These are phyloP conservation scores for Suillus discolor DNA, from an alignment of 768 basidiomycete species.

Conservation along the genomic window DNA sequence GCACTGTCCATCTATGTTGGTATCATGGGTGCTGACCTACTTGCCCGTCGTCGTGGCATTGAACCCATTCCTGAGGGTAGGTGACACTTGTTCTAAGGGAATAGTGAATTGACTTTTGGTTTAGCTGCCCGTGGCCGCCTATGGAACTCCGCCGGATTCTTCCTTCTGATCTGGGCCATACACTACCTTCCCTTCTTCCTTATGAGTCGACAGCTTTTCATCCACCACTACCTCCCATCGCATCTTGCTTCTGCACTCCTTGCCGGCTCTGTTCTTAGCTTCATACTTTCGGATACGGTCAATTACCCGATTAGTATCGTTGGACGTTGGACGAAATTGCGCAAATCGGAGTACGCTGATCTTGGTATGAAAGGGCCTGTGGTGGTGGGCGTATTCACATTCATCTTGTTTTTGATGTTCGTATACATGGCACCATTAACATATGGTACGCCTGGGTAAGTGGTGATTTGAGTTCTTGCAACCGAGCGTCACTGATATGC, in stretches of 20 bases:
- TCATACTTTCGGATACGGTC: conserved; percentile 85
- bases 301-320: conserved; percentile 86
- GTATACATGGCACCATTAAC: conserved; percentile 86
- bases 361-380: conserved; percentile 77
- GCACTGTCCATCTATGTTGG: conserved; percentile 88
- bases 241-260: conserved; percentile 92
- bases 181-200: conserved; percentile 98
- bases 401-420: conserved; percentile 66
- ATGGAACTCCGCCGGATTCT: conserved; percentile 96
- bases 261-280: conserved; percentile 90
- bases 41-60: conserved; percentile 84
- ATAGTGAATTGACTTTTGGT: conserved; percentile 8
- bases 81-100: conserved; percentile 32
- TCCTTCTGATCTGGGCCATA: conserved; percentile 90
- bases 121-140: conserved; percentile 90
- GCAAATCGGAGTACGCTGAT: conserved; percentile 62
- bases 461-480: conserved; percentile 17
- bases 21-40: conserved; percentile 84
- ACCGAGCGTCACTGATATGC: conserved; percentile 19
- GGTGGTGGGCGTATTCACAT: conserved; percentile 56
- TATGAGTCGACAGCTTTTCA: conserved; percentile 94
- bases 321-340: conserved; percentile 65
- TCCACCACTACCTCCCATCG: conserved; percentile 97
- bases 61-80: conserved; percentile 86
- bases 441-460: conserved; percentile 95